phyloP scores from a whole-genome alignment of 2,329 filamentous ascomycete species.

The Aspergillus jensenii region DNA sequence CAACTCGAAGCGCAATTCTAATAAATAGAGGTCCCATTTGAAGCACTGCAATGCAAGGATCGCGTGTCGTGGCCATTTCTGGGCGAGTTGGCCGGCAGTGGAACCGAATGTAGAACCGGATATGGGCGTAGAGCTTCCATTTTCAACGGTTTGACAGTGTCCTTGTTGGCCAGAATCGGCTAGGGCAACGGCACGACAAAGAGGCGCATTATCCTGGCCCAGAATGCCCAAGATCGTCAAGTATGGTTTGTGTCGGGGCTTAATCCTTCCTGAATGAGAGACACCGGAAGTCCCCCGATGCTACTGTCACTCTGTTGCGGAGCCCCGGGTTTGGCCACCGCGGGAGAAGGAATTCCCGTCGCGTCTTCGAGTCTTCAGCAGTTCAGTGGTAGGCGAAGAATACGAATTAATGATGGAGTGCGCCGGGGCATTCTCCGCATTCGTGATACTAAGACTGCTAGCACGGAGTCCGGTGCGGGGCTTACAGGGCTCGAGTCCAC shows the following conservation, averaged over 20 bases:
- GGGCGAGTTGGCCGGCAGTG: not conserved
- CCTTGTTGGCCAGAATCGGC: not conserved
- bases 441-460: no score
- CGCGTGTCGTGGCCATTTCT: not conserved
- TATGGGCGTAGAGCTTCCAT: not conserved
- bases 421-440: no score
- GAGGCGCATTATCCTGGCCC: not conserved
- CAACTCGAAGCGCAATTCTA: no score
- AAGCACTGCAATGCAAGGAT: no score
- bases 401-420: no score
- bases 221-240: not conserved
- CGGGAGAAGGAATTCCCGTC: not conserved
- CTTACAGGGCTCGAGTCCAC: no score
- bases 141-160: not conserved
- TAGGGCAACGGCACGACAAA: not conserved
- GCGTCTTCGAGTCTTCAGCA: not conserved
- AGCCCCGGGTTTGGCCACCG: not conserved
- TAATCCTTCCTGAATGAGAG: not conserved
- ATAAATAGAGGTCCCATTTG: no score
- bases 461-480: no score
- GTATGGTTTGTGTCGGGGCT: not conserved
- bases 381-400: no score
- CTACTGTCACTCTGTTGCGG: not conserved
- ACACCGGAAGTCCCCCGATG: not conserved
- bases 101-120: no score